A percentile compares a stretch with the other conserved stretches of the same genome.
Evolutionary conservation across 352 stramenopile genomes (phyloP).

Genomic region (Elongisporangium anandrum): DNA sequence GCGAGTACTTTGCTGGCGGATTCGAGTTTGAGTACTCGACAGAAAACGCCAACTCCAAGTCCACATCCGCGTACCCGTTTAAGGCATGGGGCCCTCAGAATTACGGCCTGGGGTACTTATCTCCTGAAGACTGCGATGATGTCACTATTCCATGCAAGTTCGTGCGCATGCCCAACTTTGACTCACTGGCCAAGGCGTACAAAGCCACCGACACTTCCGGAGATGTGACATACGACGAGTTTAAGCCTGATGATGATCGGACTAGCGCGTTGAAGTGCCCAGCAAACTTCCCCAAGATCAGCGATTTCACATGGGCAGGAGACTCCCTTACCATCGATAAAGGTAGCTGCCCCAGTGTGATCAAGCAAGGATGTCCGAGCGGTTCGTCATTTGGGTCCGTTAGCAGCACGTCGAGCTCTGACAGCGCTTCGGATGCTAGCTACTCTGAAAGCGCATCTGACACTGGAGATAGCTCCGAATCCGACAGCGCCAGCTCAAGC

Average conservation of each 20-base stretch:
- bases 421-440: neutral
- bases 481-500: no score
- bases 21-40: constrained; percentile 81
- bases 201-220: neutral
- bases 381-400: neutral
- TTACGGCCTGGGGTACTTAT: constrained; percentile 76
- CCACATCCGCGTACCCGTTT: constrained; percentile 59
- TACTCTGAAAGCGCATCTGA: neutral
- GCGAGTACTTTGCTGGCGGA: constrained; percentile 56
- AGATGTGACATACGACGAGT: neutral
- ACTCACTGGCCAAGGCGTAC: constrained; percentile 45
- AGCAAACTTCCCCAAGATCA: neutral
- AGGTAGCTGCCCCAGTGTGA: neutral
- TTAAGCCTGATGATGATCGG: neutral
- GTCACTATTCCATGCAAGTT: constrained; percentile 41
- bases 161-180: constrained; percentile 63
- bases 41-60: constrained; percentile 67
- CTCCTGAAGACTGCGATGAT: constrained; percentile 59
- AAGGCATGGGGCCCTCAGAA: constrained; percentile 56
- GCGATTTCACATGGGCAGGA: neutral
- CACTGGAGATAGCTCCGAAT: neutral
- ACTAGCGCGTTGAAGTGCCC: neutral
- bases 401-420: neutral
- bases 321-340: neutral
- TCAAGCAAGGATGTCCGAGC: neutral